Conservation (phyloP, 2,329 filamentous ascomycete genomes). For the Colletotrichum sp. region DNA sequence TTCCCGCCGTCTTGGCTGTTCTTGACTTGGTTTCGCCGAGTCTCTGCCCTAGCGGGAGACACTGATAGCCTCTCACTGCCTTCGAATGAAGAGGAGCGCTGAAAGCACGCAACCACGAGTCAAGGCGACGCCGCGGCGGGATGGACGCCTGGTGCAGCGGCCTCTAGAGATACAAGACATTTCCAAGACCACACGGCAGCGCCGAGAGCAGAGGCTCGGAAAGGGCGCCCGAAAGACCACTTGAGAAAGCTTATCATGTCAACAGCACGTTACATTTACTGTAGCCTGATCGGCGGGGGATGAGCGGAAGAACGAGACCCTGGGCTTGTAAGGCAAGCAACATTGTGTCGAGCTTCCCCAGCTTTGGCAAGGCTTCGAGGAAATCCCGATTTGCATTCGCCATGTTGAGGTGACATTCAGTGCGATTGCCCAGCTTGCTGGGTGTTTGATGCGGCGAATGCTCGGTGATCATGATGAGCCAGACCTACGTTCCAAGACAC, state of each 20-base stretch:
- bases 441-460: background rate
- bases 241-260: slow-evolving; percentile 6
- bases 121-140: slow-evolving; percentile 14
- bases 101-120: background rate
- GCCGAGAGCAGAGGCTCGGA: background rate
- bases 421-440: background rate
- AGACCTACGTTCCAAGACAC: background rate
- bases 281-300: background rate
- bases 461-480: background rate
- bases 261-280: slow-evolving; percentile 9
- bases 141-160: slow-evolving; percentile 5
- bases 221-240: background rate
- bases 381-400: background rate
- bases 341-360: background rate
- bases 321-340: background rate
- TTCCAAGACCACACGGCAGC: background rate
- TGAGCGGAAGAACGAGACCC: background rate
- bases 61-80: background rate
- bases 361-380: background rate
- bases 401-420: background rate
- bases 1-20: background rate
- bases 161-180: background rate
- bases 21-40: slow-evolving; percentile 3
- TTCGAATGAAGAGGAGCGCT: background rate
- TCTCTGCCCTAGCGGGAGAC: background rate